Base-by-base conservation (phyloP, 768 basidiomycete genomes). In the Hypsizygus marmoreus region DNA sequence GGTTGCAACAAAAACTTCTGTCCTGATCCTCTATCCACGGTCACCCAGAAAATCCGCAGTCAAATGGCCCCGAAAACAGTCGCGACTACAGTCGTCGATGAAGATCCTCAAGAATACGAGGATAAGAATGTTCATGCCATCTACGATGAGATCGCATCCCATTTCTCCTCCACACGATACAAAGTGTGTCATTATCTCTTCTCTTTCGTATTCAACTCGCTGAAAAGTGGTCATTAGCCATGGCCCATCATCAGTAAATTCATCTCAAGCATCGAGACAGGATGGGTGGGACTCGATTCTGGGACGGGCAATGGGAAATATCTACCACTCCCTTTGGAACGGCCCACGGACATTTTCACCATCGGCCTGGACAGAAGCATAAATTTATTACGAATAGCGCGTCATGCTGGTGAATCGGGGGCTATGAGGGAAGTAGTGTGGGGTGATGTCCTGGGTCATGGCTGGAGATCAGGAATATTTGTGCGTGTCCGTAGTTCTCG, bases 281-380 rank as follows among this genome's bases (percentile, higher is more conserved):
- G 91, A 19, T 91, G 83, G 72, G 71, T 97, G 26, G 95, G 95
- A 9, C 75, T 99, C 19, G 97, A 99, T 64, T 88, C 91, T 19
- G 97, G 97, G 4, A 92, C 92, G 19, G 97, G 97, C 1, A 99
- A 99, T 56, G 97, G 97, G 34, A 98, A 99, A 76, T 98, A 98
- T 68, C 79, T 98, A 2, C 85, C 89, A 2, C 67, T 91, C 1
- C 86, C 88, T 5, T 52, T 66, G 1, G 82, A 89, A 38, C 74
- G 79, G 12, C 82, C 82, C 4, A 70, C 70, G 1, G 74, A 74
- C 20, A 64, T 85, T 38, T 79, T 84, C 73, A 93, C 88, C 13
- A 73, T 97, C 31, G 93, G 92, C 1, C 70, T 97, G 17, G 94
- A 97, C 67, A 77, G 86, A 57, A 94, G 91, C 59, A 64, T 70